Base-by-base conservation (phyloP, 2,329 filamentous ascomycete genomes). In the Epichloe hybrida region DNA sequence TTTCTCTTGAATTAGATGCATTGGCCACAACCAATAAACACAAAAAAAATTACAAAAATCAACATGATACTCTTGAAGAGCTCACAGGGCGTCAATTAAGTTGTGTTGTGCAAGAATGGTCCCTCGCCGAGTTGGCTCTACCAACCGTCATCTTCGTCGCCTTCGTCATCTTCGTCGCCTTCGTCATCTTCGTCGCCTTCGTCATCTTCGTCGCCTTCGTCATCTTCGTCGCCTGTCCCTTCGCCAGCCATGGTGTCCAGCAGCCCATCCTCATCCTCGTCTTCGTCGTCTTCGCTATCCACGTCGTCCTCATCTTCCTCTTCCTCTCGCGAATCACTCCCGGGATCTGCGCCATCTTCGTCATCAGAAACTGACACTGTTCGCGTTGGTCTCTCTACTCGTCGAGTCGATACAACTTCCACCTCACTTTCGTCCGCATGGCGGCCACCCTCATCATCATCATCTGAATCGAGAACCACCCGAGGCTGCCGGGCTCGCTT, bases 191-290 rank as follows among this genome's bases (percentile, higher is more conserved):
- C 60, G 2, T 59, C 62, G 2, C 62, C 62, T 1, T n/a, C 56
- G 4, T 54, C 45, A 4, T 51, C 53, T 11, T 27, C 23, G 6
- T 27, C 23, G n/a, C 58, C 59, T 7, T 58, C 60, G 2, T 59
- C 62, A 2, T 62, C 62, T 7, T 58, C 60, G 2, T 59, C 62
- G 2, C 62, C 62, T 1, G 61, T 39, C 5, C n/a, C 60, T 35
- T 67, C 67, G 2, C 61, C 64, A 0, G 66, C 66, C 62, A 68
- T 64, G 17, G 56, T 55, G 43, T 61, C 57, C 6, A 68, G 53
- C 27, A 66, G 57, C 1, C 56, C 63, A 17, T 61, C 54, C 55
- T 31, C 53, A 5, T 21, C 21, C 3, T 20, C 59, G 5, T 58
- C 58, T 1, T 61, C 58, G 2, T 57, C 57, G 0, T 56, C 58